Evolutionary conservation across 2,329 filamentous ascomycete species (phyloP).

Genomic region (Nothophoma quercina): DNA sequence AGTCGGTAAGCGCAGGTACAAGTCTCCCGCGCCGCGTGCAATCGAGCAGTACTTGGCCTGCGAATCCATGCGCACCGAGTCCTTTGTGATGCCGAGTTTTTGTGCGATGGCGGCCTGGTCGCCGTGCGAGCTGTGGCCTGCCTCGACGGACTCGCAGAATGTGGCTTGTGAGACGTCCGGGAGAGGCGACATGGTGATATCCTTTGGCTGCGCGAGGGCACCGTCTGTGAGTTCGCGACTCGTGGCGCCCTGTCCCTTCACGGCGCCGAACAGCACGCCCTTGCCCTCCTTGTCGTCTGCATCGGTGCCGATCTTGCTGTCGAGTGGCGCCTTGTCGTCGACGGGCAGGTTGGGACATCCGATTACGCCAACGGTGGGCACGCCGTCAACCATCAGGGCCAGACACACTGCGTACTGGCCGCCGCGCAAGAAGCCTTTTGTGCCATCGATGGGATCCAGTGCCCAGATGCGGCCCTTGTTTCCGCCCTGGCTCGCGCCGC

Average conservation of each 20-base stretch:
- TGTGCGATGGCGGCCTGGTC: constrained; percentile 86
- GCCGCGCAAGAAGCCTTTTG: constrained; percentile 93
- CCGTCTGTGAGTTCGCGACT: constrained; percentile 73
- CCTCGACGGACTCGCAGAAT: constrained; percentile 97
- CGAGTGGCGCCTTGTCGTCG: constrained; percentile 76
- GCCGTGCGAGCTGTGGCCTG: constrained; percentile 86
- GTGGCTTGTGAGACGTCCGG: constrained; percentile 78
- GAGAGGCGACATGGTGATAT: constrained; percentile 82
- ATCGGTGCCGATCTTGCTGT: constrained; percentile 75
- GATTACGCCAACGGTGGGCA: constrained; percentile 92
- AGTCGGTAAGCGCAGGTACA: constrained; percentile 89
- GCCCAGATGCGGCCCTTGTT: constrained; percentile 86
- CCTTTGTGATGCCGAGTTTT: constrained; percentile 84
- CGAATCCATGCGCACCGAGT: constrained; percentile 95
- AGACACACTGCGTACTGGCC: constrained; percentile 98
- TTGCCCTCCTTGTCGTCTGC: constrained; percentile 76
- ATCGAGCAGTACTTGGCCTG: constrained; percentile 98
- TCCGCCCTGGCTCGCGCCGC: constrained; percentile 73
- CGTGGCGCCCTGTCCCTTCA: constrained; percentile 79
- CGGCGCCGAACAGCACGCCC: constrained; percentile 88
- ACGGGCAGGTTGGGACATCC: constrained; percentile 95
- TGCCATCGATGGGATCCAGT: constrained; percentile 96
- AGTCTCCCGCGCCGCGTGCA: constrained; percentile 89
- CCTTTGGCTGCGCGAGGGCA: constrained; percentile 62
- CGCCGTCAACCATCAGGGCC: constrained; percentile 87